Percentiles rank a stretch among this genome's conserved stretches.
phyloP scores from a whole-genome alignment of 345 rosid genomes.

The Gossypium australe region DNA sequence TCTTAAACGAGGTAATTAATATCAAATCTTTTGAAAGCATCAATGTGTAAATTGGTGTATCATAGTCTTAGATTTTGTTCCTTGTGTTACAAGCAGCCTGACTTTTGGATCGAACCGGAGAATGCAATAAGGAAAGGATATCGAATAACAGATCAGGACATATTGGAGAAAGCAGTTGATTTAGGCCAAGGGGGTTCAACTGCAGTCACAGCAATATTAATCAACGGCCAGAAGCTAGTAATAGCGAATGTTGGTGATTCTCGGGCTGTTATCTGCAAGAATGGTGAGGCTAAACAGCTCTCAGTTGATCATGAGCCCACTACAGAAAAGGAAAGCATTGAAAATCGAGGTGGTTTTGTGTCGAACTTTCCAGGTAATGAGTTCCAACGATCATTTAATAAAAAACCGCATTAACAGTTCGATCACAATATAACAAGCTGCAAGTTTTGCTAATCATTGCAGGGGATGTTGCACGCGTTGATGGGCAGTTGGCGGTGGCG shows the following conservation, averaged over 20 bases:
- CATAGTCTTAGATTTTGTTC: background rate
- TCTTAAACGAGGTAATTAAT: constrained; percentile 64
- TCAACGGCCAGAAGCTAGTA: constrained; percentile 64
- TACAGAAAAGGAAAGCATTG: constrained; percentile 56
- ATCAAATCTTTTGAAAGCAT: background rate
- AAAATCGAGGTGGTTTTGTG: constrained; percentile 84
- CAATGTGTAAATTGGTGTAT: background rate
- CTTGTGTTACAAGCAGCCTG: constrained; percentile 35
- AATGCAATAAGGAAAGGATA: constrained; percentile 68
- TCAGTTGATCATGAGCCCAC: constrained; percentile 90
- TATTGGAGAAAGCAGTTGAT: constrained; percentile 63
- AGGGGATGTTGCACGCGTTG: constrained; percentile 95
- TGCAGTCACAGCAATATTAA: constrained; percentile 83
- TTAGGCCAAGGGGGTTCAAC: constrained; percentile 93
- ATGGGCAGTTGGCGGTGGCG: constrained; percentile 91
- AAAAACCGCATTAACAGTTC: background rate
- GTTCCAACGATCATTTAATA: background rate
- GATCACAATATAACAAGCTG: background rate
- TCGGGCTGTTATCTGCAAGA: constrained; percentile 72
- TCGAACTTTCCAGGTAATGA: constrained; percentile 74
- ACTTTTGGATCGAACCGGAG: constrained; percentile 75
- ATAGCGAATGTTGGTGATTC: constrained; percentile 96
- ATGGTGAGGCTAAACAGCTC: constrained; percentile 64
- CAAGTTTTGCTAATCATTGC: constrained; percentile 11
- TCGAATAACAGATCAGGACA: constrained; percentile 50